These are phyloP conservation scores for Litsea cubeba DNA, from an alignment of 164 flowering plant species.

Conservation along the genomic window DNA sequence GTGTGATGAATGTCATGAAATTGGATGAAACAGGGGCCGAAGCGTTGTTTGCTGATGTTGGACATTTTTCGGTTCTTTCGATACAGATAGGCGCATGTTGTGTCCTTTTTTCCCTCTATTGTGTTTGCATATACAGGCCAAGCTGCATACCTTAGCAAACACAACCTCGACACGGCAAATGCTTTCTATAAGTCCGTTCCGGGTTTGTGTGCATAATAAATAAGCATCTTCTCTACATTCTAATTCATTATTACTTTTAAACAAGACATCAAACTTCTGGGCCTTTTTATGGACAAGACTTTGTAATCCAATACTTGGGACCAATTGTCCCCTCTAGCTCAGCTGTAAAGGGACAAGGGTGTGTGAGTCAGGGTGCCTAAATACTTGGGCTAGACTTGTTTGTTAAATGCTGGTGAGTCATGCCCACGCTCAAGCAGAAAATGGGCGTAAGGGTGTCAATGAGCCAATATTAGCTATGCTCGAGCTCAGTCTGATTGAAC, in stretches of 20 bases:
- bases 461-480: too few relatives aligned
- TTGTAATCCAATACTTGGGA: too few relatives aligned
- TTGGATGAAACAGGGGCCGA: conserved; percentile 46
- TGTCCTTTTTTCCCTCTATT: conserved; percentile 50
- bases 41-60: conserved; percentile 80
- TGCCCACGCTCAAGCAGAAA: neutral
- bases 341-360: too few relatives aligned
- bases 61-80: conserved; percentile 63
- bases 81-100: conserved; percentile 61
- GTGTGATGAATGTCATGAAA: too few relatives aligned
- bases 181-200: conserved; percentile 66
- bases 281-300: too few relatives aligned
- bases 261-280: too few relatives aligned
- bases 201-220: conserved; percentile 18
- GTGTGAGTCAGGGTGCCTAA: too few relatives aligned
- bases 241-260: too few relatives aligned
- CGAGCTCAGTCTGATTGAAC: too few relatives aligned
- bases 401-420: neutral
- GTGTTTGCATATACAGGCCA: conserved; percentile 62
- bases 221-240: neutral
- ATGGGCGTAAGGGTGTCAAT: too few relatives aligned
- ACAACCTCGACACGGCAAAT: conserved; percentile 23
- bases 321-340: too few relatives aligned
- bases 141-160: conserved; percentile 55
- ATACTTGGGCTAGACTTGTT: too few relatives aligned